Evolutionary conservation across 306 rosid species (phyloP).

Genomic region (Dryas alaskensis): DNA sequence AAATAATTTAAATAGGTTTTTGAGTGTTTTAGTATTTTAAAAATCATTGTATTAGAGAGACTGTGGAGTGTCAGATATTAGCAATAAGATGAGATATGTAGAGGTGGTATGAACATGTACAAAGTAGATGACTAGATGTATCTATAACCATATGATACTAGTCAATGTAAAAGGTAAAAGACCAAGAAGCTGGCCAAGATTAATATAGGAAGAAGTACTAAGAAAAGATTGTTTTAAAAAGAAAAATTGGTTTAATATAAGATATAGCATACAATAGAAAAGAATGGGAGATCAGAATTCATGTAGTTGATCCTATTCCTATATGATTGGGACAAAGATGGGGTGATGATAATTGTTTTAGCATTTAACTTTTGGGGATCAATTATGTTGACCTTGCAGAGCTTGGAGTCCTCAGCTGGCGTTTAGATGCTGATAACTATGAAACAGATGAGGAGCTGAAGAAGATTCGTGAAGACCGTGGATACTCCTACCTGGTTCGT

Average conservation of each 20-base stretch:
- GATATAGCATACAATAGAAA: background rate
- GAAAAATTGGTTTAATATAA: background rate
- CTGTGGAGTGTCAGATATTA: background rate
- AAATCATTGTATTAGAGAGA: background rate
- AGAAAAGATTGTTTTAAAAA: background rate
- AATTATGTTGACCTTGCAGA: slow-evolving; percentile 45
- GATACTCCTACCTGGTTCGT: slow-evolving; percentile 82
- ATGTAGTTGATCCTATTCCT: background rate
- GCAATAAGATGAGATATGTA: background rate
- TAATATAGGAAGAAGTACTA: background rate
- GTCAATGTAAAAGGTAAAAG: background rate
- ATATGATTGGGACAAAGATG: background rate
- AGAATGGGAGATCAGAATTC: background rate
- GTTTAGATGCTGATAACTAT: slow-evolving; percentile 70
- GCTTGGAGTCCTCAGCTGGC: slow-evolving; percentile 99
- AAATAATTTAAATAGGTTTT: slow-evolving; percentile 9
- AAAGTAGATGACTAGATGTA: background rate
- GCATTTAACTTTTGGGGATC: slow-evolving; percentile 2
- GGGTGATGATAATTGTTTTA: slow-evolving; percentile 9
- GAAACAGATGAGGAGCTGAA: slow-evolving; percentile 87
- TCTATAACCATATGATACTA: slow-evolving; percentile 5
- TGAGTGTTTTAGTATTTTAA: background rate
- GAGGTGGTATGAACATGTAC: background rate
- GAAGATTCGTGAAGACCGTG: slow-evolving; percentile 88
- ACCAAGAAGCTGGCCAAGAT: background rate